Evolutionary conservation across 768 basidiomycete species (phyloP), one percentile per base, ranked within the genome.

Genomic region (Lactarius pseudohatsudake): DNA sequence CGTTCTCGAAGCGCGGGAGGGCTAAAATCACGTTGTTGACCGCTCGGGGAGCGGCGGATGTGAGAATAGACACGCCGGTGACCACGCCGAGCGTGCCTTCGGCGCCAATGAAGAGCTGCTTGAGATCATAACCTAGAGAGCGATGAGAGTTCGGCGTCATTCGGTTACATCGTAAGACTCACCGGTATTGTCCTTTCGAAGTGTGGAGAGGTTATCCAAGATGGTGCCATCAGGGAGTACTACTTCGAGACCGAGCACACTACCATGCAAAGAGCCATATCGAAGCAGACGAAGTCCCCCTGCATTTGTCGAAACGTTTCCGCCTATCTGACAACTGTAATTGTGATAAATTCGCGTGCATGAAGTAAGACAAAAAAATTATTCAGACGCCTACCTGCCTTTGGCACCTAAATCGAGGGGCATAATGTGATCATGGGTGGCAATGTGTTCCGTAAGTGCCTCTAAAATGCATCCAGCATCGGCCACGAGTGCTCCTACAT

Each of bases 171-270:
- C 8, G 57, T 4, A 36, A 28, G 4, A 72, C 84, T 58, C 67
- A 92, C 95, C 96, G 3, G 97, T 98, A 75, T 98, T 98, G 77
- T 98, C 97, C 78, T 99, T 99, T 59, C 97, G 85, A 63, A 98
- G 77, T 13, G 92, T 87, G n/a, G 92, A 88, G 34, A 98, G 79
- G 69, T 92, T 89, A 73, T 96, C 88, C 66, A 98, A 84, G 60
- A 99, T 83, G 30, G 92, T 93, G 32, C 94, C 96, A 72, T 98
- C 94, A 3, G 97, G 92, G 22, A 98, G 81, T 11, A 98, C 97
- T 26, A 96, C 94, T 75, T 99, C 97, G 16, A 99, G 81, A 22
- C 97, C 97, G 3, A 99, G 85, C 2, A 98, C 96, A 15, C 89
- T 89, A 22, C 97, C 97, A 74, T 96, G 97, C 5, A 99, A 81